Percentiles rank a stretch among this genome's conserved stretches.
Conservation (phyloP, 1,139 yeast genomes). For the Debaryomycetaceae sp. region DNA sequence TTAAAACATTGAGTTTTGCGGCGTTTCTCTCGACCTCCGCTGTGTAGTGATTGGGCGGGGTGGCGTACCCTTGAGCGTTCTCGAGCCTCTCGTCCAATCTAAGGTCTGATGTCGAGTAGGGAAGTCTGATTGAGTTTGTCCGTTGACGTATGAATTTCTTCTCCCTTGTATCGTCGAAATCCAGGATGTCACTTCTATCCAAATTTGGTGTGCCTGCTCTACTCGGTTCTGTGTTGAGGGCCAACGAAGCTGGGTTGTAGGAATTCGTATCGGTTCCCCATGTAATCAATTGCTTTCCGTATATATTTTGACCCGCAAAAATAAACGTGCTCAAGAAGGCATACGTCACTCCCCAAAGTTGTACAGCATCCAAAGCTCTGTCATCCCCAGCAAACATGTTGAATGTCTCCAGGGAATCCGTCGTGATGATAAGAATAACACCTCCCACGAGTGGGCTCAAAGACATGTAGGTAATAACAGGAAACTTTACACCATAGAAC, state of each 20-base stretch:
- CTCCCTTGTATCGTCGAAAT: slow-evolving; percentile 2
- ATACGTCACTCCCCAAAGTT: slow-evolving; percentile 27
- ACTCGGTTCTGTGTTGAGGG: slow-evolving; percentile 21
- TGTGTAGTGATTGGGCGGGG: neutral
- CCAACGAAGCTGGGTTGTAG: slow-evolving; percentile 26
- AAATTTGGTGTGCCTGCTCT: slow-evolving; percentile 14
- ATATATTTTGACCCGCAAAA: slow-evolving; percentile 41
- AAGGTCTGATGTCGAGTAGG: slow-evolving; percentile 35
- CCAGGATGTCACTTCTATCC: slow-evolving; percentile 3
- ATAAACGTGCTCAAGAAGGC: slow-evolving; percentile 31
- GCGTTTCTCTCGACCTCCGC: slow-evolving; percentile 1
- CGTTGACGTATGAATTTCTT: slow-evolving; percentile 21
- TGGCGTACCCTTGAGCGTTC: slow-evolving; percentile 5
- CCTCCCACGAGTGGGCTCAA: slow-evolving; percentile 36
- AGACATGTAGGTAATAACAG: slow-evolving; percentile 33
- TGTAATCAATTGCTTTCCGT: slow-evolving; percentile 40
- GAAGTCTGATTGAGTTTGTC: slow-evolving; percentile 23
- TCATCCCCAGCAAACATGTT: slow-evolving; percentile 10
- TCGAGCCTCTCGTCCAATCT: slow-evolving; percentile 22
- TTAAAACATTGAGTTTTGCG: slow-evolving; percentile 10
- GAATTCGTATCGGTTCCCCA: slow-evolving; percentile 22
- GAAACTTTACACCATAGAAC: slow-evolving; percentile 30
- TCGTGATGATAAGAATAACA: slow-evolving; percentile 31
- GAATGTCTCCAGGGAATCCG: slow-evolving; percentile 19
- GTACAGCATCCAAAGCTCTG: slow-evolving; percentile 15